A percentile compares a stretch with the other conserved stretches of the same genome.
phyloP scores from a whole-genome alignment of 768 basidiomycete species.

The Lactarius hengduanensis region DNA sequence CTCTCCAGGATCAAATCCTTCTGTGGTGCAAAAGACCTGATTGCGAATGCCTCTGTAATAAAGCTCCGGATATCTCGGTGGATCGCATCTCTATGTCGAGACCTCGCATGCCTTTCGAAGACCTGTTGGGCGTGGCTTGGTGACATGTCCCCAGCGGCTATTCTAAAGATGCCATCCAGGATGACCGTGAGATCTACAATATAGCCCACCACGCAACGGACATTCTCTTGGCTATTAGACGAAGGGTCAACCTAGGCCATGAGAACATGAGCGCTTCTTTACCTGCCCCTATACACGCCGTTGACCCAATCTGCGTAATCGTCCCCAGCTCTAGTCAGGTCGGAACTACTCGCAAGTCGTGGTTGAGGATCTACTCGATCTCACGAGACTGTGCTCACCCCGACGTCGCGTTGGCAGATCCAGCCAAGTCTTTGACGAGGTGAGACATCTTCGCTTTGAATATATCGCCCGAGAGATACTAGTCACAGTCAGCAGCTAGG shows the following conservation, averaged over 20 bases:
- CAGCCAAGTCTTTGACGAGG: conserved; percentile 7
- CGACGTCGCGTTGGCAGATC: not conserved
- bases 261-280: not conserved
- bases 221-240: conserved; percentile 5
- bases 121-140: not conserved
- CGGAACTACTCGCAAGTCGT: not conserved
- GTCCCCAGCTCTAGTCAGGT: not conserved
- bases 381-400: not conserved
- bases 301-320: not conserved
- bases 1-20: conserved; percentile 3
- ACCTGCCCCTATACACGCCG: not conserved
- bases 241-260: not conserved
- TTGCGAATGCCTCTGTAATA: not conserved
- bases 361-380: not conserved
- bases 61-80: conserved; percentile 1
- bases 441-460: conserved; percentile 9
- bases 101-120: not conserved
- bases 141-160: not conserved
- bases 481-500: not conserved
- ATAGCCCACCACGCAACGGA: conserved; percentile 13
- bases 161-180: not conserved
- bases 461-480: conserved; percentile 9
- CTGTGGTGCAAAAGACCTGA: not conserved
- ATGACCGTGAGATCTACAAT: conserved; percentile 15
- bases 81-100: not conserved